Evolutionary conservation across 192 early-diverging fungal genomes (phyloP).

Genomic region (Pilobolus umbonatus): DNA sequence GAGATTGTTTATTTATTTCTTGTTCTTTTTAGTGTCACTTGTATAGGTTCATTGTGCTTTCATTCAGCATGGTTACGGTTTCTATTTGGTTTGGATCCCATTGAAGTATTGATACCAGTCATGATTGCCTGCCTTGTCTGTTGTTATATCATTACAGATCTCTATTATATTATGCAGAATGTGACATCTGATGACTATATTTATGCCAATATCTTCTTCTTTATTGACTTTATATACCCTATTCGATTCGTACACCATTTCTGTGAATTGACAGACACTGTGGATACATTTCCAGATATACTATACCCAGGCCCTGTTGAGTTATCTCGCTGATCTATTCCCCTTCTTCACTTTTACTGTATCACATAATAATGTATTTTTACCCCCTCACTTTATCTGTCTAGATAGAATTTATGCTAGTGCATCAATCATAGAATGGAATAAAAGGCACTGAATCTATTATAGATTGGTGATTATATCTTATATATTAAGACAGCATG

Average conservation of each 20-base stretch:
- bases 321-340: too few relatives aligned
- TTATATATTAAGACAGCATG: too few relatives aligned
- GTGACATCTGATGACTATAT: conserved; percentile 25
- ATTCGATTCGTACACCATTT: conserved; percentile 33
- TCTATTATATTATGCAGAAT: conserved; percentile 26
- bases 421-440: too few relatives aligned
- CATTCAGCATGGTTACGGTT: conserved; percentile 13
- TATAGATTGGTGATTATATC: too few relatives aligned
- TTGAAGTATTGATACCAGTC: conserved; percentile 21
- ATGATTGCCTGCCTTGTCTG: conserved; percentile 15
- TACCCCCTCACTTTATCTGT: too few relatives aligned
- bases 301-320: conserved; percentile 12
- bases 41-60: conserved; percentile 19
- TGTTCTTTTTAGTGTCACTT: conserved; percentile 12
- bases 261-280: conserved; percentile 29
- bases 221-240: conserved; percentile 30
- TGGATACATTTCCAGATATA: conserved; percentile 16
- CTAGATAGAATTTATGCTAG: too few relatives aligned
- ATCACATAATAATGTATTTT: too few relatives aligned
- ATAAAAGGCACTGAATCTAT: too few relatives aligned
- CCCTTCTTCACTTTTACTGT: too few relatives aligned
- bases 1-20: neutral
- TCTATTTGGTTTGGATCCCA: conserved; percentile 14
- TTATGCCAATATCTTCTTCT: conserved; percentile 25
- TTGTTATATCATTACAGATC: conserved; percentile 23